Conservation (phyloP, 176 grass and related monocot genomes). For the Rhynchospora breviuscula region DNA sequence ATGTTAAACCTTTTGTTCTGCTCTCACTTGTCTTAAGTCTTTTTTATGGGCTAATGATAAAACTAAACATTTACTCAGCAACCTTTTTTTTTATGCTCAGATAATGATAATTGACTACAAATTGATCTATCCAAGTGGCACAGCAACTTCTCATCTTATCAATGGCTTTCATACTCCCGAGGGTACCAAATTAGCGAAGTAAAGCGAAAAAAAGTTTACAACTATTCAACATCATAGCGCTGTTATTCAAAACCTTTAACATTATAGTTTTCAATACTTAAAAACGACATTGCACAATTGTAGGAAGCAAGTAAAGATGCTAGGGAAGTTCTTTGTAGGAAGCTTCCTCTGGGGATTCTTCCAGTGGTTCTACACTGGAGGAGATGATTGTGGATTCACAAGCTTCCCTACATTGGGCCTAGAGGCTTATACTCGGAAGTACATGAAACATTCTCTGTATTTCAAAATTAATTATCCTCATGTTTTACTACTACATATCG, state of each 20-base stretch:
- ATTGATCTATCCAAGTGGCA: slow-evolving; percentile 75
- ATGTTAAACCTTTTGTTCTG: slow-evolving; percentile 12
- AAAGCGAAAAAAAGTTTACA: slow-evolving; percentile 7
- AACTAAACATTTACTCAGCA: background rate
- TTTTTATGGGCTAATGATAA: background rate
- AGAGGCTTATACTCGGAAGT: slow-evolving; percentile 55
- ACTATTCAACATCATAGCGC: background rate
- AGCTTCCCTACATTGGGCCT: slow-evolving; percentile 80
- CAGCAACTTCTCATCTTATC: slow-evolving; percentile 70
- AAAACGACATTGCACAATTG: slow-evolving; percentile 16
- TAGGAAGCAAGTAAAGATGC: slow-evolving; percentile 82
- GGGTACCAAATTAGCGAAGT: slow-evolving; percentile 74
- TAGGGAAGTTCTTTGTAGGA: slow-evolving; percentile 58
- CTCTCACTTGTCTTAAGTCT: background rate
- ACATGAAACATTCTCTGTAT: background rate
- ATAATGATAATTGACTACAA: slow-evolving; percentile 96
- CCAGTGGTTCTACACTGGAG: slow-evolving; percentile 84
- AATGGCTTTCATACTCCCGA: slow-evolving; percentile 83
- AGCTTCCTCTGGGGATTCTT: slow-evolving; percentile 91
- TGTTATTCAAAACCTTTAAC: background rate
- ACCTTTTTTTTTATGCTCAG: slow-evolving; percentile 33
- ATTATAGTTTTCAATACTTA: background rate
- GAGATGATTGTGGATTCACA: slow-evolving; percentile 64
- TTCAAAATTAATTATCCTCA: background rate
- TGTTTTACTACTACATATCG: too few species aligned